A percentile compares a stretch with the other conserved stretches of the same genome.
Conservation (phyloP, 768 basidiomycete genomes). For the Podaxis sp. region DNA sequence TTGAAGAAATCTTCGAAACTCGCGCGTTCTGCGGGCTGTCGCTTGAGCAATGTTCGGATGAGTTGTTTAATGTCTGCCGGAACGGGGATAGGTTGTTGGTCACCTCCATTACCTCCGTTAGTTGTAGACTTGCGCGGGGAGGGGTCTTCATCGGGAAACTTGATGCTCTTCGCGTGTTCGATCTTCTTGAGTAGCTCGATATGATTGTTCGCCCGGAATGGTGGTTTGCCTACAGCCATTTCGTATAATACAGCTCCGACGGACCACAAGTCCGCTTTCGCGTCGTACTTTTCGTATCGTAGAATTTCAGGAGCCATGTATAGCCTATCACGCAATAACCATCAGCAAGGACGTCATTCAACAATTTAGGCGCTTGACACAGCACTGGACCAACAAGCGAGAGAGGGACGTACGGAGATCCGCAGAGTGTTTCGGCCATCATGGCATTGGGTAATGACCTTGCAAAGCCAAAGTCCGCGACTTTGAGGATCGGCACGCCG, state of each 20-base stretch:
- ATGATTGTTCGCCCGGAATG: slow-evolving; percentile 94
- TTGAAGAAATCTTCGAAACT: slow-evolving; percentile 92
- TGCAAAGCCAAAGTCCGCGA: slow-evolving; percentile 98
- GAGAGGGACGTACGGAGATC: slow-evolving; percentile 78
- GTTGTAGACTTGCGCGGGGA: slow-evolving; percentile 27
- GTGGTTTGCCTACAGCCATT: slow-evolving; percentile 90
- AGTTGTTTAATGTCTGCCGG: slow-evolving; percentile 84
- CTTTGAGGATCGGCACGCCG: slow-evolving; percentile 92
- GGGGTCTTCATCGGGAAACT: slow-evolving; percentile 90
- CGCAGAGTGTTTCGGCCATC: slow-evolving; percentile 97
- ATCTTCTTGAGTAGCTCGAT: slow-evolving; percentile 93
- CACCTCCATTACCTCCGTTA: slow-evolving; percentile 47
- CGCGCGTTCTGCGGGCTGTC: slow-evolving; percentile 79
- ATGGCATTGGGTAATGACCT: slow-evolving; percentile 85
- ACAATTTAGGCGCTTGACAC: neutral
- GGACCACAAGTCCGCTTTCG: slow-evolving; percentile 97
- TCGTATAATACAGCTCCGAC: slow-evolving; percentile 97
- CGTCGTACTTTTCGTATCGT: slow-evolving; percentile 95
- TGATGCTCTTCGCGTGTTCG: slow-evolving; percentile 85
- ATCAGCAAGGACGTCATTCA: neutral
- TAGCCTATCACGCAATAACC: slow-evolving; percentile 41
- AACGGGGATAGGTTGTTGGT: slow-evolving; percentile 36
- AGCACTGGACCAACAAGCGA: neutral
- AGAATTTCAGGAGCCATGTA: slow-evolving; percentile 99
- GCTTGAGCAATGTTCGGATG: slow-evolving; percentile 78